Base-by-base conservation (phyloP, 768 basidiomycete genomes). In the Tricholoma furcatifolium region DNA sequence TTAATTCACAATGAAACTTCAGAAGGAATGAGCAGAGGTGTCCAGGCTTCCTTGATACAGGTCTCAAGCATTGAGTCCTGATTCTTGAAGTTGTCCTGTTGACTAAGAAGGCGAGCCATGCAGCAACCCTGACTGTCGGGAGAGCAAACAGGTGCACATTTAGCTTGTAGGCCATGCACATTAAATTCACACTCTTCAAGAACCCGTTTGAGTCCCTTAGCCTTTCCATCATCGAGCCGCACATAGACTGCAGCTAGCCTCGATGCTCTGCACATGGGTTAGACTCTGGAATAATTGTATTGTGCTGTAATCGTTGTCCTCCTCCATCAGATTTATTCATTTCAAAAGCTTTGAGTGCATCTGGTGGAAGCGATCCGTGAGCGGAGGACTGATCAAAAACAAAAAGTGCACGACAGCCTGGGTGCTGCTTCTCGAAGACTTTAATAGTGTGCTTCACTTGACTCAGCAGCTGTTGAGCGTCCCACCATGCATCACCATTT, bases 131-230 rank as follows among this genome's bases (percentile, higher is more conserved):
- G 24, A 31, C 42, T 56, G 23, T 24, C 90, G 23, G 43, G 44
- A 15, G 71, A 65, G 51, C 73, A 74, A 5, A 74, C 70, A 20
- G 69, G 70, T 0, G 56, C 40, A 50, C 73, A 77, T 48, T 77
- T 76, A 0, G 70, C 66, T 14, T 35, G 31, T 20, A 78, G 38
- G 0, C 56, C 44, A 0, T 12, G 6, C 2, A 75, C 65, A 56
- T 74, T 46, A 51, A 78, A 79, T 20, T 75, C 72, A 0, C 64
- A 56, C 53, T 80, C 76, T 41, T 64, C 51, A 14, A 78, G 70
- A 30, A 67, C 62, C 6, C 44, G 55, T 43, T 72, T 12, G 1
- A 75, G 53, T 0, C 76, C 74, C 56, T 77, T 76, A 36, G 63
- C 62, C 21, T 55, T 0, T 2, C 76, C 70, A 51, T 63, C 46